phyloP scores from a whole-genome alignment of 1,139 yeast species.

The Yamadazyma taylorii region DNA sequence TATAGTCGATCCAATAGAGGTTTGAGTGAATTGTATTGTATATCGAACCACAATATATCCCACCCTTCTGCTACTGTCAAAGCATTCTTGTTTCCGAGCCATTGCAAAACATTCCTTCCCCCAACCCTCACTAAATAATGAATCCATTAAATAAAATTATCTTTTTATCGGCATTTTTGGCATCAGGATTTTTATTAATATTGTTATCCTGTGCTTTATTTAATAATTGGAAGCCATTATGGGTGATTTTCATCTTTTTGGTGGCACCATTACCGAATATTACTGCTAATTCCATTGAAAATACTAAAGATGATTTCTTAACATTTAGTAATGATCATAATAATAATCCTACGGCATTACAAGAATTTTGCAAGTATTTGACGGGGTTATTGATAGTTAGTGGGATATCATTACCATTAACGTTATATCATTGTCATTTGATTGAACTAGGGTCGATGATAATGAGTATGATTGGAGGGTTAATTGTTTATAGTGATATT shows the following conservation, averaged over 20 bases:
- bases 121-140: no score
- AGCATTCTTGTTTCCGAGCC: no score
- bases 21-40: no score
- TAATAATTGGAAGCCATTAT: constrained; percentile 68
- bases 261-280: constrained; percentile 71
- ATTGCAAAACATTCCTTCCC: no score
- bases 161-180: constrained; percentile 66
- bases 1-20: no score
- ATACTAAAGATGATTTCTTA: constrained; percentile 57
- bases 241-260: constrained; percentile 64
- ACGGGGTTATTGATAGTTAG: constrained; percentile 70
- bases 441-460: constrained; percentile 58
- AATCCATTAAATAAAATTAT: constrained; percentile 71
- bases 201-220: constrained; percentile 72
- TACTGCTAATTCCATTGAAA: constrained; percentile 44
- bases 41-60: no score
- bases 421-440: constrained; percentile 59
- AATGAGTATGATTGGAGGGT: constrained; percentile 71
- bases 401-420: constrained; percentile 66
- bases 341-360: constrained; percentile 45
- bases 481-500: constrained; percentile 68
- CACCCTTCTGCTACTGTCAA: no score
- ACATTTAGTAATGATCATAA: constrained; percentile 55
- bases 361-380: constrained; percentile 58
- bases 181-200: constrained; percentile 72